Evolutionary conservation across 371 early-diverging fungal species (phyloP).

Genomic region (Mucor velutinosus): DNA sequence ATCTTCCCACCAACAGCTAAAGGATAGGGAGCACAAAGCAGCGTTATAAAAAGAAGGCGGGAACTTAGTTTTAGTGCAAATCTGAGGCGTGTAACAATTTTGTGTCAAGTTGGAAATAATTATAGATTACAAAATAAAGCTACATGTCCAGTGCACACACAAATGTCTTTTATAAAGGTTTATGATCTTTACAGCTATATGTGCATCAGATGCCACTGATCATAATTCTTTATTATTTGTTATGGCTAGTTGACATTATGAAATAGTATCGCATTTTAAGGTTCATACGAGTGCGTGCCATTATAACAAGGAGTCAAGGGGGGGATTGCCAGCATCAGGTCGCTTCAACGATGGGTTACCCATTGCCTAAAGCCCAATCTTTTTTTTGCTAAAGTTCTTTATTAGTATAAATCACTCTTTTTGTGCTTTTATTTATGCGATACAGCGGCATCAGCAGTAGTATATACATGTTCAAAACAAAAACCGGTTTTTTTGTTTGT

Average conservation of each 20-base stretch:
- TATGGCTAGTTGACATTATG: neutral
- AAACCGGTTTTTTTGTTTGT: conserved; percentile 1
- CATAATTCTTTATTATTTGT: neutral
- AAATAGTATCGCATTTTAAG: neutral
- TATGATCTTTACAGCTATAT: neutral
- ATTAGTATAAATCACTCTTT: neutral
- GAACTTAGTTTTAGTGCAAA: neutral
- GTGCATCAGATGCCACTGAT: neutral
- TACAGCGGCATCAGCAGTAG: too few species aligned
- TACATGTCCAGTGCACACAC: neutral
- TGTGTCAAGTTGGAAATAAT: neutral
- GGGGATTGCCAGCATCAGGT: neutral
- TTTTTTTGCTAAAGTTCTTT: neutral
- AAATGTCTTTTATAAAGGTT: neutral
- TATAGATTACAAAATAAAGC: neutral
- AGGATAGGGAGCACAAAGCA: neutral
- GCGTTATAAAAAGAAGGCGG: neutral
- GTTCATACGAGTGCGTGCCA: neutral
- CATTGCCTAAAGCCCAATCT: neutral
- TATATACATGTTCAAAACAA: neutral
- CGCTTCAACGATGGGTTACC: neutral
- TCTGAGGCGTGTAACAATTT: neutral
- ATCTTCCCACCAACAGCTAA: neutral
- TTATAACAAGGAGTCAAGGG: neutral
- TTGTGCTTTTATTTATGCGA: neutral